A percentile compares a stretch with the other conserved stretches of the same genome.
Conservation (phyloP, 2,329 filamentous ascomycete species). For the Aulographum hederae region DNA sequence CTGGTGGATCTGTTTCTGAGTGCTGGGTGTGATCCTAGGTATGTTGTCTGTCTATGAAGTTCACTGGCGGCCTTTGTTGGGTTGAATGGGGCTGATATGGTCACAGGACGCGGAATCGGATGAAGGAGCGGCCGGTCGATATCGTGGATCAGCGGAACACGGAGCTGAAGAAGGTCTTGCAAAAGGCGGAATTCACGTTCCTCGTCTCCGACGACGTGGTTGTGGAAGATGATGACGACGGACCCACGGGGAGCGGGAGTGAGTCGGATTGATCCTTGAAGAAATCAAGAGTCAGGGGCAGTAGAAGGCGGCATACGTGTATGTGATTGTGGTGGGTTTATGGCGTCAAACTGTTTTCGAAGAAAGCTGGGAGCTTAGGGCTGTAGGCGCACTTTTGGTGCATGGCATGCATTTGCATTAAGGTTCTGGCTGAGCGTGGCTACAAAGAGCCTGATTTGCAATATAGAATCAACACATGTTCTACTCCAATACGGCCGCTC, state of each 20-base stretch:
- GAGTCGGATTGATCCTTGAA: constrained; percentile 17
- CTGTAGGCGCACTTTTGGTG: too few relatives aligned
- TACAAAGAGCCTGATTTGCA: too few relatives aligned
- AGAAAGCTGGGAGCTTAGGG: too few relatives aligned
- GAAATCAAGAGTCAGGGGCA: too few relatives aligned
- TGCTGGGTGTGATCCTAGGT: constrained; percentile 48
- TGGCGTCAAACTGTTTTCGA: too few relatives aligned
- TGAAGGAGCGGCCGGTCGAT: constrained; percentile 51
- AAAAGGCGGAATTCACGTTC: constrained; percentile 51
- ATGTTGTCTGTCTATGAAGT: constrained; percentile 5
- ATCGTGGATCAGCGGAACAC: constrained; percentile 55
- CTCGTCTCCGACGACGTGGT: constrained; percentile 28
- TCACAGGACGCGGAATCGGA: constrained; percentile 45
- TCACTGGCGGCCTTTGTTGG: not conserved
- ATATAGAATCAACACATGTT: too few relatives aligned
- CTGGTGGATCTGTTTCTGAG: constrained; percentile 67
- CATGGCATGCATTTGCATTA: too few relatives aligned
- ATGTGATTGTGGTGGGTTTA: too few relatives aligned
- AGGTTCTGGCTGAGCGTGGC: too few relatives aligned
- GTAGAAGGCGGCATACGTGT: too few relatives aligned
- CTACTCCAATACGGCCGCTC: too few relatives aligned
- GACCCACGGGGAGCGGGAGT: constrained; percentile 27
- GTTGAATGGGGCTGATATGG: not conserved
- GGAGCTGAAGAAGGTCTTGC: constrained; percentile 42
- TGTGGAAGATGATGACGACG: constrained; percentile 26